phyloP scores from a whole-genome alignment of 495 filamentous ascomycete species.

The Tuber microsphaerosporum region DNA sequence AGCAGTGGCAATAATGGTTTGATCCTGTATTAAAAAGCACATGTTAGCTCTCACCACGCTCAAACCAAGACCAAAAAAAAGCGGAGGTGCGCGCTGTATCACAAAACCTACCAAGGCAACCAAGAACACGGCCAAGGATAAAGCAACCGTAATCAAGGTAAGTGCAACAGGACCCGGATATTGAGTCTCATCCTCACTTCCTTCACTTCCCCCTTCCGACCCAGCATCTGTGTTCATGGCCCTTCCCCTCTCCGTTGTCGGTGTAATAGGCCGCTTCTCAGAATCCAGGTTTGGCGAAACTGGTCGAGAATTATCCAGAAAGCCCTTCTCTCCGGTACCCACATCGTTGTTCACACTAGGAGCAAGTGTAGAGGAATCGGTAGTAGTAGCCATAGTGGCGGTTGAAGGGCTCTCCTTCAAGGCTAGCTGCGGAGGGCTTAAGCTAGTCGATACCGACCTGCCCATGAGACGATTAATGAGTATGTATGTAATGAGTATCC shows the following conservation, averaged over 20 bases:
- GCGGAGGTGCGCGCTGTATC: slow-evolving; percentile 8
- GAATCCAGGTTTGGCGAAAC: slow-evolving; percentile 11
- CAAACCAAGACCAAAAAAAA: background rate
- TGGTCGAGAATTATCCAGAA: slow-evolving; percentile 14
- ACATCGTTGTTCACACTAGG: slow-evolving; percentile 19
- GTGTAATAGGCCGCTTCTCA: background rate
- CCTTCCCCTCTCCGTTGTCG: background rate
- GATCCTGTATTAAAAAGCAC: slow-evolving; percentile 47
- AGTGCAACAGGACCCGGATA: slow-evolving; percentile 52
- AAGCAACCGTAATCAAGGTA: slow-evolving; percentile 52
- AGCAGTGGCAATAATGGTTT: slow-evolving; percentile 77
- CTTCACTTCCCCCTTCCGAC: slow-evolving; percentile 12
- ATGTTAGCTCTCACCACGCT: slow-evolving; percentile 11
- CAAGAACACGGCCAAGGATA: slow-evolving; percentile 59
- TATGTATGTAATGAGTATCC: background rate
- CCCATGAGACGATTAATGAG: background rate
- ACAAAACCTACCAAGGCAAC: slow-evolving; percentile 53
- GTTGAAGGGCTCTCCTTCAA: slow-evolving; percentile 26
- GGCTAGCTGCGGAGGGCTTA: slow-evolving; percentile 17
- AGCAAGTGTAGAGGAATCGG: slow-evolving; percentile 25
- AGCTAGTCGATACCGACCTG: background rate
- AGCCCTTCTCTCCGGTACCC: slow-evolving; percentile 15
- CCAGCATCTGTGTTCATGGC: background rate
- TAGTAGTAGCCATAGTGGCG: slow-evolving; percentile 25
- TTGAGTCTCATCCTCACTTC: slow-evolving; percentile 42